Evolutionary conservation across 2,329 filamentous ascomycete species (phyloP), one percentile per base, ranked within the genome.

Genomic region (Penicillium polonicum): DNA sequence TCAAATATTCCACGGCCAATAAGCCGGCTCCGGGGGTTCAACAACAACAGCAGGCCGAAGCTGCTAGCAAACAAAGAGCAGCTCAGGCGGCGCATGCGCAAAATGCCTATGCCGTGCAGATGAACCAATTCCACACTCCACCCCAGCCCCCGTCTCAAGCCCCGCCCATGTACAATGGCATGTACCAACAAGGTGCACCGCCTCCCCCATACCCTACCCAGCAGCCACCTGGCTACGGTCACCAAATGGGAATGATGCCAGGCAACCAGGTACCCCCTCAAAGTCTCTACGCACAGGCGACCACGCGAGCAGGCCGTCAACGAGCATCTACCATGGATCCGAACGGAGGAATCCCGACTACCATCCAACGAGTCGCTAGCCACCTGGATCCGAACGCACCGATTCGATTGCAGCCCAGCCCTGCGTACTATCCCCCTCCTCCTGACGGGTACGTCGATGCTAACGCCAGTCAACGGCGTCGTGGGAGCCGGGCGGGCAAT

Each of bases 321-420:
- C 87, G 94, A 60, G 92, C 94, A 41, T 94, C 92, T 44, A 99
- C 94, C 4, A 95, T 97, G 89, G 94, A 97, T 70, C 91, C 94
- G 72, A 91, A 95, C 69, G 89, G 92, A 70, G 92, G 89, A 2
- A 96, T 99, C 58, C 94, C 94, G 5, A 88, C 90, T 15, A 88
- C 92, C 3, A 91, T 99, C 58, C 94, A 99, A 76, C 85, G 94
- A 66, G 94, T 99, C 23, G 94, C 94, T 42, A 96, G 92, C 72
- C 93, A 97, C 75, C 84, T 99, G 44, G 94, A 99, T 70, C 94
- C 94, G 2, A 97, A 87, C 67, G 90, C 92, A 59, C 94, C 94
- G 0, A 97, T 99, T 68, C 86, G 94, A 49, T 78, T 97, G 56
- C 94, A 99, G 72, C 94, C 94, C 2, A 97, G 92, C 67, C 94